A percentile compares a stretch with the other conserved stretches of the same genome.
Conservation (phyloP, 441 rosid species). For the Eruca vesicaria region DNA sequence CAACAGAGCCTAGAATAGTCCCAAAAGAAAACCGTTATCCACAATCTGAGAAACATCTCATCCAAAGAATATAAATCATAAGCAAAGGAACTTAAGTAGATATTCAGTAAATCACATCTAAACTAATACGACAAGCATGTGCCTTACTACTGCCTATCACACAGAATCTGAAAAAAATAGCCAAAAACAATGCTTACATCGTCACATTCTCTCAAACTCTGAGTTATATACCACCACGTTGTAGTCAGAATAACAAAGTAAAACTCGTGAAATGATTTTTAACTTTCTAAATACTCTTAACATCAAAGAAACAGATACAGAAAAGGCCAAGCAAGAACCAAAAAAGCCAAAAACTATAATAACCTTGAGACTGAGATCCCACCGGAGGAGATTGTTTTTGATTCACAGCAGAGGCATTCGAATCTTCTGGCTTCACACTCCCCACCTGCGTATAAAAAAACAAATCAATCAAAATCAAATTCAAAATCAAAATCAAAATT, state of each 20-base stretch:
- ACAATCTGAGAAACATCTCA: background rate
- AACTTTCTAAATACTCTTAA: background rate
- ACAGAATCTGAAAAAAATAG: background rate
- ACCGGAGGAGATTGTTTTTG: conserved; percentile 28
- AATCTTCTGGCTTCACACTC: conserved; percentile 55
- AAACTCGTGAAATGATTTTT: background rate
- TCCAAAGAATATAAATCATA: background rate
- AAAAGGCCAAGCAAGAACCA: background rate
- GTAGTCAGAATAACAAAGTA: too few species aligned
- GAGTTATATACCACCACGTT: too few species aligned
- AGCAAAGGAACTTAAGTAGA: background rate
- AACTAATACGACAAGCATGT: background rate
- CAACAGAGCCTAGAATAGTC: conserved; percentile 14
- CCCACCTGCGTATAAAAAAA: conserved; percentile 21
- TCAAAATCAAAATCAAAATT: background rate
- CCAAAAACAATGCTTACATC: background rate
- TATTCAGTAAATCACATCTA: too few species aligned
- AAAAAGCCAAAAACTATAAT: background rate
- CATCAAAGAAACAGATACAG: background rate
- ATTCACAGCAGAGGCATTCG: conserved; percentile 39
- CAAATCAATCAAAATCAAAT: background rate
- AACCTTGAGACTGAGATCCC: conserved; percentile 51
- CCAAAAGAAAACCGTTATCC: background rate
- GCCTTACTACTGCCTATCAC: too few species aligned
- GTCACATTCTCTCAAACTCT: background rate